A percentile compares a stretch with the other conserved stretches of the same genome.
Evolutionary conservation across 257 asterid genomes (phyloP).

Genomic region (Petunia secreta): DNA sequence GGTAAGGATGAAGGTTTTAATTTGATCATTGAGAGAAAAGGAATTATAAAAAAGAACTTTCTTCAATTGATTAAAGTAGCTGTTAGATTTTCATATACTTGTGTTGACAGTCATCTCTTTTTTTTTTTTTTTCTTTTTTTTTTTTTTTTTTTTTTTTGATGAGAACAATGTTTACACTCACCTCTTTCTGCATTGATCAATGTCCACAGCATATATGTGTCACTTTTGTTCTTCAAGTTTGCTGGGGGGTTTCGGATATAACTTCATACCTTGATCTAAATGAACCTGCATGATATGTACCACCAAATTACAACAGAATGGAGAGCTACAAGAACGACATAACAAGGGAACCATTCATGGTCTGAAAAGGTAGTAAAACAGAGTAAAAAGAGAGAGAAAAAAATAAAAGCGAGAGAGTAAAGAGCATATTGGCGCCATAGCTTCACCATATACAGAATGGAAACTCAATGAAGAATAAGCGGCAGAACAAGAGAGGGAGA

Average conservation of each 20-base stretch:
- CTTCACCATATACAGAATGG: background rate
- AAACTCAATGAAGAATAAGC: background rate
- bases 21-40: background rate
- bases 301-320: background rate
- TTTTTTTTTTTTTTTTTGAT: too few species aligned
- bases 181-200: constrained; percentile 12
- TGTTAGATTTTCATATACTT: background rate
- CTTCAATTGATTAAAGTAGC: constrained; percentile 2
- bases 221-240: constrained; percentile 6
- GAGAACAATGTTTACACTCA: background rate
- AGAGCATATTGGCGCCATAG: constrained; percentile 9
- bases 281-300: constrained; percentile 12
- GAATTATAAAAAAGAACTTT: background rate
- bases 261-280: constrained; percentile 1
- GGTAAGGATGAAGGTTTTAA: background rate
- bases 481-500: background rate
- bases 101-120: constrained; percentile 6
- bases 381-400: background rate
- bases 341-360: background rate
- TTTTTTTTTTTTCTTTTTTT: too few species aligned
- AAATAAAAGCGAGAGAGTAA: background rate
- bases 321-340: background rate
- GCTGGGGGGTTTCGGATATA: background rate
- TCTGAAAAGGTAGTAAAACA: background rate
- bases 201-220: background rate